Evolutionary conservation across 2,329 filamentous ascomycete genomes (phyloP).

Genomic region (Ophiostoma novo-ulmi): DNA sequence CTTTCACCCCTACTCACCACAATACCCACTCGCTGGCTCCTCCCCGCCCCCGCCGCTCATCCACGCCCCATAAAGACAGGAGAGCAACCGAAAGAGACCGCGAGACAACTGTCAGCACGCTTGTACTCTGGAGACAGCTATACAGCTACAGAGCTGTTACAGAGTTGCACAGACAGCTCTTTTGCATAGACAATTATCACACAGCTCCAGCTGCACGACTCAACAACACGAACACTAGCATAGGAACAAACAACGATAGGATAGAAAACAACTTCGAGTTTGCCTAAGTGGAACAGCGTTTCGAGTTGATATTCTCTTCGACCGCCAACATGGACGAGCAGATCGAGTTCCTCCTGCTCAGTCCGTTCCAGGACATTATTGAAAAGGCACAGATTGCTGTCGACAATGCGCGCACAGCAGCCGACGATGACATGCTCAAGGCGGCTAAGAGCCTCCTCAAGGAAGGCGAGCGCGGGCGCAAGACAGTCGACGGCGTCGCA

Average conservation of each 20-base stretch:
- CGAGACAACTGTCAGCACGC: background rate
- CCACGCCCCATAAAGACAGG: slow-evolving; percentile 10
- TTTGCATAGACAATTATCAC: background rate
- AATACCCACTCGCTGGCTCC: background rate
- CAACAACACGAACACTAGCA: background rate
- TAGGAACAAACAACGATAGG: background rate
- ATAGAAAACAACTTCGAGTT: background rate
- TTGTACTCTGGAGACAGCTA: background rate
- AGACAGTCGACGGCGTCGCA: slow-evolving; percentile 49
- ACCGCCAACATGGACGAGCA: slow-evolving; percentile 28
- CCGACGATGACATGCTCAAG: slow-evolving; percentile 45
- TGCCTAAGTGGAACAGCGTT: background rate
- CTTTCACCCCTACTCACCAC: background rate
- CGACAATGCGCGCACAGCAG: slow-evolving; percentile 42
- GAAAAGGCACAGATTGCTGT: slow-evolving; percentile 46
- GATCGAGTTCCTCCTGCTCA: slow-evolving; percentile 42
- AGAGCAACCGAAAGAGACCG: background rate
- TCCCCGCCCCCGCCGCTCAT: slow-evolving; percentile 13
- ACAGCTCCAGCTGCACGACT: background rate
- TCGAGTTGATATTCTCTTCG: background rate
- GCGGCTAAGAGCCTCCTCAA: slow-evolving; percentile 39
- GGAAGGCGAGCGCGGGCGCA: slow-evolving; percentile 39
- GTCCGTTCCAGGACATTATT: slow-evolving; percentile 49
- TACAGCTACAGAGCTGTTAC: background rate
- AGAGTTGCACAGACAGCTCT: background rate